Percentiles rank a stretch among this genome's conserved stretches.
phyloP scores from a whole-genome alignment of 2,329 filamentous ascomycete species.

The Claviceps humidiphila region DNA sequence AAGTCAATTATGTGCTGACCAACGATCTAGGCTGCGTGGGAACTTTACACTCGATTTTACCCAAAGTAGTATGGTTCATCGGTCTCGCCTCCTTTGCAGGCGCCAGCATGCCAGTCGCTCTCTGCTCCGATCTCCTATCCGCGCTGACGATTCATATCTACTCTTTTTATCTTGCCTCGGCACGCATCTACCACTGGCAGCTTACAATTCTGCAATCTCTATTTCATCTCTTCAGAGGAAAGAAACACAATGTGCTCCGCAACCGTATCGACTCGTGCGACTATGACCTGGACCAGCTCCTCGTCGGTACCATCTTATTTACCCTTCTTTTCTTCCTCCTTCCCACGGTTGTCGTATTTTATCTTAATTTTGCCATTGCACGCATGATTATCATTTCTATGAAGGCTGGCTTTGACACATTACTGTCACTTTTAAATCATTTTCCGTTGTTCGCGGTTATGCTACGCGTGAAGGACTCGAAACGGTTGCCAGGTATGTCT shows the following conservation, averaged over 20 bases:
- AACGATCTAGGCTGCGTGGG: conserved; percentile 54
- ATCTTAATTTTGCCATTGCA: conserved; percentile 87
- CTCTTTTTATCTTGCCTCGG: conserved; percentile 93
- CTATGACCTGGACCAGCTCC: conserved; percentile 92
- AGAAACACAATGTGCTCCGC: conserved; percentile 92
- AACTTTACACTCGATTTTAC: conserved; percentile 65
- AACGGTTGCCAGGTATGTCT: conserved; percentile 63
- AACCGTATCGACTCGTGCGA: conserved; percentile 98
- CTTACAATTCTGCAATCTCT: conserved; percentile 90
- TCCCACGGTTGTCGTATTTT: conserved; percentile 92
- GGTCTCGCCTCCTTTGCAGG: conserved; percentile 92
- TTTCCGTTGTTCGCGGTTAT: conserved; percentile 96
- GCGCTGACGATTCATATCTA: conserved; percentile 92
- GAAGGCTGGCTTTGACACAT: conserved; percentile 82
- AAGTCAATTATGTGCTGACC: conserved; percentile 7
- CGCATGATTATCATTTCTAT: conserved; percentile 90
- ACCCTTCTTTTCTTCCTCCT: conserved; percentile 89
- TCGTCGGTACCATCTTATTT: conserved; percentile 92
- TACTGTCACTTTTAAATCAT: conserved; percentile 88
- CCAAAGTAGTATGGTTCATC: conserved; percentile 78
- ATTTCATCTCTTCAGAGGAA: conserved; percentile 97
- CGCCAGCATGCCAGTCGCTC: conserved; percentile 89
- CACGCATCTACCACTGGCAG: conserved; percentile 97
- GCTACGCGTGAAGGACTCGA: conserved; percentile 86
- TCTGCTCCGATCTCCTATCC: conserved; percentile 88